These are phyloP conservation scores for Acanthamoeba castellanii DNA, from an alignment of 208 protist species.

Conservation along the genomic window DNA sequence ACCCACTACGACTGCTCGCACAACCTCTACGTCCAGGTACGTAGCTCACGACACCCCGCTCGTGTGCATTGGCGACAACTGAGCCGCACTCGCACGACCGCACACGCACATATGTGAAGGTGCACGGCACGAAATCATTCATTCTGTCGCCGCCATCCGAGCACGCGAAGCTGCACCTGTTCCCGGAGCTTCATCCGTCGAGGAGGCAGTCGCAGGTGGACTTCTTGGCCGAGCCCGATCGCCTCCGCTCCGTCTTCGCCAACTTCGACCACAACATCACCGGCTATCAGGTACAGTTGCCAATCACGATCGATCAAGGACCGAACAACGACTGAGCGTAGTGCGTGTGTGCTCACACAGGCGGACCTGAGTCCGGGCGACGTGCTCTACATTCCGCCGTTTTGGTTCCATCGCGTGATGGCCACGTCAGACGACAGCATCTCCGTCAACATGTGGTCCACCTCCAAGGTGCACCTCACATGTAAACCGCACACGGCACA, in stretches of 20 bases:
- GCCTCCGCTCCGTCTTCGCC: neutral
- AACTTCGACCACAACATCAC: conserved; percentile 40
- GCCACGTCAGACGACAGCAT: conserved; percentile 5
- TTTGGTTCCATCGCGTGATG: conserved; percentile 67
- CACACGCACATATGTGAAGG: neutral
- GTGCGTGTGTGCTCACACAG: neutral
- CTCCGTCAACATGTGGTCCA: conserved; percentile 68
- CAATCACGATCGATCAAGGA: neutral
- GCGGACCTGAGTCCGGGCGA: conserved; percentile 51
- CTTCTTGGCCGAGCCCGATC: neutral
- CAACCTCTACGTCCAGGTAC: conserved; percentile 61
- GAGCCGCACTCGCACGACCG: neutral
- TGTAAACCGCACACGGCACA: too few species aligned
- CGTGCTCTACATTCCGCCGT: conserved; percentile 55
- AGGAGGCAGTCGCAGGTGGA: conserved; percentile 42
- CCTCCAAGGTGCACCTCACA: neutral
- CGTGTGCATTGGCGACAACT: neutral
- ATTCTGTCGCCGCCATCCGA: conserved; percentile 10
- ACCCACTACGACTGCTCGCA: conserved; percentile 60
- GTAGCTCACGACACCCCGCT: neutral
- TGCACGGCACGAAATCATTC: conserved; percentile 19
- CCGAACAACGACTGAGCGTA: neutral
- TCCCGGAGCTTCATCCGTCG: conserved; percentile 47
- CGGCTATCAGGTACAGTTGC: neutral
- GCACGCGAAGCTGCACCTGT: conserved; percentile 46